Conservation (phyloP, 257 asterid species). For the Anisodus tanguticus region DNA sequence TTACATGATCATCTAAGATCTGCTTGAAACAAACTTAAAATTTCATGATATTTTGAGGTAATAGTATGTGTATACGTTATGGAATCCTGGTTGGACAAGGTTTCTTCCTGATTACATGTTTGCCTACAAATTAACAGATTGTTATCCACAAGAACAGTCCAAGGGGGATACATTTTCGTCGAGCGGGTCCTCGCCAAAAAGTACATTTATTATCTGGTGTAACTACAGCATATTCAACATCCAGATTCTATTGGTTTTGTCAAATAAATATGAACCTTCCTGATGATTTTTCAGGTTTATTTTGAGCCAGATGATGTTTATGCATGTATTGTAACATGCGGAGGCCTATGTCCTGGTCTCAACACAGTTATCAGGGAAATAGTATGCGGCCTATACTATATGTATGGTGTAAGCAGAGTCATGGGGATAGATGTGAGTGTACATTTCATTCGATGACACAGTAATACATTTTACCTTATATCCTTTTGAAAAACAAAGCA, state of each 20-base stretch:
- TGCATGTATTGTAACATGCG: constrained; percentile 95
- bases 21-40: not conserved
- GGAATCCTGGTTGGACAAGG: constrained; percentile 17
- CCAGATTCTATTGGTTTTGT: not conserved
- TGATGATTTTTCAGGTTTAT: constrained; percentile 60
- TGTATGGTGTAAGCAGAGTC: constrained; percentile 85
- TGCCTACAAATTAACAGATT: constrained; percentile 42
- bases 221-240: not conserved
- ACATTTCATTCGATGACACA: constrained; percentile 19
- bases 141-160: constrained; percentile 84
- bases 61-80: constrained; percentile 10
- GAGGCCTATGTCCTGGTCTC: constrained; percentile 95
- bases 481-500: not conserved
- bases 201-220: constrained; percentile 39
- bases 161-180: constrained; percentile 86
- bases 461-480: not conserved
- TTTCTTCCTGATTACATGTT: not conserved
- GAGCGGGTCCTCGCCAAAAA: constrained; percentile 94
- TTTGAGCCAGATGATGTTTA: constrained; percentile 79
- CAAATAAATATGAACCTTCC: not conserved
- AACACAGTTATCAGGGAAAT: constrained; percentile 93
- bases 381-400: constrained; percentile 75
- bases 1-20: not conserved
- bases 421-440: constrained; percentile 74
- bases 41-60: constrained; percentile 4